phyloP scores from a whole-genome alignment of 169 alveolate species.

The Babesia bovis region DNA sequence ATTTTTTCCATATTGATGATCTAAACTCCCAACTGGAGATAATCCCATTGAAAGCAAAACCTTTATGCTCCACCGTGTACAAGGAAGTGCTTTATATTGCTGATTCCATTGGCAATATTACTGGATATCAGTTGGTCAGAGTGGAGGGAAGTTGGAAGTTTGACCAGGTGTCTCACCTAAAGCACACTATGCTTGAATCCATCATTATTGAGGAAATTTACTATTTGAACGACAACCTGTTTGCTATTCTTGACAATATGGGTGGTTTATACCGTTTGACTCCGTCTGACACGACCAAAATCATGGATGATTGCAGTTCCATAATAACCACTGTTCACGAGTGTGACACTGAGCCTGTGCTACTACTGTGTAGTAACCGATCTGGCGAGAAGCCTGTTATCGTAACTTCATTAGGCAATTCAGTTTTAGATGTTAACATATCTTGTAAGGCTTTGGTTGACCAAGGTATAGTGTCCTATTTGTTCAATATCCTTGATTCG shows the following conservation, averaged over 20 bases:
- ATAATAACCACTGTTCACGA: not conserved
- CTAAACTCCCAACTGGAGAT: conserved; percentile 9
- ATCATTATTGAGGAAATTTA: conserved; percentile 1
- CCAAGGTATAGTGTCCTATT: conserved; percentile 18
- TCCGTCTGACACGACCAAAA: not conserved
- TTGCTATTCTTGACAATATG: conserved; percentile 10
- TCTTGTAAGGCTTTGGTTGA: conserved; percentile 12
- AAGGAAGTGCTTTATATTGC: conserved; percentile 5
- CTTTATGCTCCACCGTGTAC: conserved; percentile 35
- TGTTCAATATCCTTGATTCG: conserved; percentile 5
- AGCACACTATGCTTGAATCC: not conserved
- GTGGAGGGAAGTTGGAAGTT: conserved; percentile 13
- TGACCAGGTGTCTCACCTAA: conserved; percentile 4
- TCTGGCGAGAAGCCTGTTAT: conserved; percentile 3
- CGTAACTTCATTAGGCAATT: not conserved
- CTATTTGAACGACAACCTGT: not conserved
- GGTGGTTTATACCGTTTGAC: not conserved
- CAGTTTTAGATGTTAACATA: not conserved
- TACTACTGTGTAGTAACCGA: conserved; percentile 19
- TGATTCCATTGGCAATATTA: not conserved
- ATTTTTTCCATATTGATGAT: conserved; percentile 32
- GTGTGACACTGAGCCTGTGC: not conserved
- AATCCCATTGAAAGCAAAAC: conserved; percentile 21
- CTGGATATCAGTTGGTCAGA: conserved; percentile 11
- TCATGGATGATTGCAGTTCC: conserved; percentile 16